phyloP scores from a whole-genome alignment of 306 rosid genomes.

The Malus sieversii region DNA sequence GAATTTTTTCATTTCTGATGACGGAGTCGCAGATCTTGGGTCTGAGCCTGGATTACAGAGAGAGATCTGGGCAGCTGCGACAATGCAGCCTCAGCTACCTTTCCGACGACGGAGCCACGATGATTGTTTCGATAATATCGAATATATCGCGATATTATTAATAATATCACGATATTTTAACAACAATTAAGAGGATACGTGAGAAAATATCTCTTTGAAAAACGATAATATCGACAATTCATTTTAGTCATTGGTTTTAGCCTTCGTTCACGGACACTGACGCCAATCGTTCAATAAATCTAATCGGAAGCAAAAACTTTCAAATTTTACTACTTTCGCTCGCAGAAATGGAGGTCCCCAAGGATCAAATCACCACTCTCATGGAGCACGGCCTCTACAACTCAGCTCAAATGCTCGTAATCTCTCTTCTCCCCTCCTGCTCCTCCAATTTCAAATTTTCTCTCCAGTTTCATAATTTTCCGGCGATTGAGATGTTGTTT shows the following conservation, averaged over 20 bases:
- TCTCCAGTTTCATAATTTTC: background rate
- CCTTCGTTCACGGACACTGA: background rate
- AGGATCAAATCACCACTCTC: conserved; percentile 80
- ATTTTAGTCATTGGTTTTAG: background rate
- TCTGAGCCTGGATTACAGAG: too few species aligned
- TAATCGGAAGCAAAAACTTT: background rate
- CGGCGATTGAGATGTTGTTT: background rate
- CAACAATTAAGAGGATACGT: too few species aligned
- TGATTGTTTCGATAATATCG: too few species aligned
- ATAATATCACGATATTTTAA: too few species aligned
- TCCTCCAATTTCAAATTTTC: background rate
- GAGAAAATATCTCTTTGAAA: too few species aligned
- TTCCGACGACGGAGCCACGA: too few species aligned
- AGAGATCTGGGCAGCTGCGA: too few species aligned
- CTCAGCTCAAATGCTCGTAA: conserved; percentile 97
- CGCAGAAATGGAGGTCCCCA: conserved; percentile 79
- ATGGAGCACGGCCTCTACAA: conserved; percentile 81
- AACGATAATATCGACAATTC: too few species aligned
- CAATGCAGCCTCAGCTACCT: too few species aligned
- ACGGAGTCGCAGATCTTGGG: too few species aligned
- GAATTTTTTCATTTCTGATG: too few species aligned
- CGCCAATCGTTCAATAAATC: background rate
- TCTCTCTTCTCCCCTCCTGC: background rate
- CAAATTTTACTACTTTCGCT: background rate
- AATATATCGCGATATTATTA: too few species aligned